Percentiles rank a stretch among this genome's conserved stretches.
phyloP scores from a whole-genome alignment of 2,329 filamentous ascomycete genomes.

The Cordyceps militaris region DNA sequence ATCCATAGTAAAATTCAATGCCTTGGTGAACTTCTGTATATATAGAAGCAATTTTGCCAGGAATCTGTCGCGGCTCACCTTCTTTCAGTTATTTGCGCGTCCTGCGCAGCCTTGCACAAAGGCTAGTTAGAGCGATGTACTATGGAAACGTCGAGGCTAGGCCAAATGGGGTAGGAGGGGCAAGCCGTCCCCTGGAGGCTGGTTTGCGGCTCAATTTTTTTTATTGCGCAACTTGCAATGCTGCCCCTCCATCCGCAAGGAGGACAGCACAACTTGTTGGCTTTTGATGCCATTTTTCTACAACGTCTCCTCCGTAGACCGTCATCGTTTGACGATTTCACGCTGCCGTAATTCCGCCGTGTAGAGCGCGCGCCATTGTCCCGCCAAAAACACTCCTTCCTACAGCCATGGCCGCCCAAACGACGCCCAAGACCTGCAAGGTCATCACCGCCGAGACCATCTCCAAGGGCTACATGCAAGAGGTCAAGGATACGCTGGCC shows the following conservation, averaged over 20 bases:
- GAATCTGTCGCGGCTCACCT: neutral
- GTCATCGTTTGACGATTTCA: neutral
- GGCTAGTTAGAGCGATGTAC: neutral
- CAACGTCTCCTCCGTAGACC: neutral
- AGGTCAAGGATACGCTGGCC: conserved; percentile 69
- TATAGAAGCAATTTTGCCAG: neutral
- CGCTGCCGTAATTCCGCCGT: neutral
- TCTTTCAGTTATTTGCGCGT: neutral
- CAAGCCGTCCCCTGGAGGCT: conserved; percentile 11
- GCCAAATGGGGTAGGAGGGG: conserved; percentile 27
- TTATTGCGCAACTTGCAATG: conserved; percentile 7
- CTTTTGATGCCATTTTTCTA: neutral
- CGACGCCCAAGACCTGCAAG: conserved; percentile 64
- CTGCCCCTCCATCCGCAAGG: conserved; percentile 5
- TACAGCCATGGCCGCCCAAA: conserved; percentile 4
- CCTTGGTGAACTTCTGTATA: neutral
- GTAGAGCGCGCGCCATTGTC: neutral
- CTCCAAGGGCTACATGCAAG: conserved; percentile 69
- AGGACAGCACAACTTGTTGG: neutral
- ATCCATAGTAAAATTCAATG: neutral
- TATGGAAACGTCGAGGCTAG: conserved; percentile 12
- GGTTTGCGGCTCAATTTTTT: conserved; percentile 19
- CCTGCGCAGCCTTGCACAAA: neutral
- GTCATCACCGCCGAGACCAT: conserved; percentile 85
- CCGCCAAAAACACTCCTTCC: neutral